These are phyloP conservation scores for Fusarium sp. DNA, from an alignment of 2,329 filamentous ascomycete species.

Conservation along the genomic window DNA sequence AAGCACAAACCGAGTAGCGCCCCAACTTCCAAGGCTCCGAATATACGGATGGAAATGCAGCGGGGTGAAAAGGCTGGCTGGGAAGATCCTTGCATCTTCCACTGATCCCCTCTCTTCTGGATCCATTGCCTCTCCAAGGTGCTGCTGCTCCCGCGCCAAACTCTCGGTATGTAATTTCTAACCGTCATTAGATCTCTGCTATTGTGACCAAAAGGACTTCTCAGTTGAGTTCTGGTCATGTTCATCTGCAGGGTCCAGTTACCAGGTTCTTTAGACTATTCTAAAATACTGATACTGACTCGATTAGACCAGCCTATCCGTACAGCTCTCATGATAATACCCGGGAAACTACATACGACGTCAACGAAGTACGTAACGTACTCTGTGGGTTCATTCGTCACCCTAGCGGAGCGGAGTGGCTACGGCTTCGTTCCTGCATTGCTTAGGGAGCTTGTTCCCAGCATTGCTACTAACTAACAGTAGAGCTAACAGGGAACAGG, in stretches of 20 bases:
- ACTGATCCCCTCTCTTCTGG: constrained; percentile 39
- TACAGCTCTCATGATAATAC: constrained; percentile 6
- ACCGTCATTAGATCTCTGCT: constrained; percentile 25
- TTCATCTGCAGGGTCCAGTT: constrained; percentile 12
- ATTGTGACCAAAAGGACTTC: constrained; percentile 13
- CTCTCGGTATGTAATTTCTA: constrained; percentile 33
- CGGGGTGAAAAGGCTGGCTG: constrained; percentile 34
- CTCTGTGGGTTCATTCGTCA: constrained; percentile 39
- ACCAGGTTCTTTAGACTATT: constrained; percentile 21
- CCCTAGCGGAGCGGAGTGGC: constrained; percentile 39
- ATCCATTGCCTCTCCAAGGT: constrained; percentile 34
- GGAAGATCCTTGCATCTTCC: constrained; percentile 43
- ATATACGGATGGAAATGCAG: constrained; percentile 40
- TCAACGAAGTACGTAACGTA: constrained; percentile 38
- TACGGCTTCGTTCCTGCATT: constrained; percentile 50
- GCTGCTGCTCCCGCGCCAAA: constrained; percentile 27
- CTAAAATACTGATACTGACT: constrained; percentile 19
- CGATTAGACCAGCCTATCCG: constrained; percentile 1
- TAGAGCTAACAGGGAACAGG: constrained; percentile 36
- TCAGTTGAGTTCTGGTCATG: constrained; percentile 5
- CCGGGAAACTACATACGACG: constrained; percentile 33
- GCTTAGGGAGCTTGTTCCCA: constrained; percentile 43
- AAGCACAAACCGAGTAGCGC: constrained; percentile 21
- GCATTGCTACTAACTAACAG: constrained; percentile 33
- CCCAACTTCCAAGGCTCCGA: constrained; percentile 23